Conservation (phyloP, 495 filamentous ascomycete species). For the Penicillium samsonianum region DNA sequence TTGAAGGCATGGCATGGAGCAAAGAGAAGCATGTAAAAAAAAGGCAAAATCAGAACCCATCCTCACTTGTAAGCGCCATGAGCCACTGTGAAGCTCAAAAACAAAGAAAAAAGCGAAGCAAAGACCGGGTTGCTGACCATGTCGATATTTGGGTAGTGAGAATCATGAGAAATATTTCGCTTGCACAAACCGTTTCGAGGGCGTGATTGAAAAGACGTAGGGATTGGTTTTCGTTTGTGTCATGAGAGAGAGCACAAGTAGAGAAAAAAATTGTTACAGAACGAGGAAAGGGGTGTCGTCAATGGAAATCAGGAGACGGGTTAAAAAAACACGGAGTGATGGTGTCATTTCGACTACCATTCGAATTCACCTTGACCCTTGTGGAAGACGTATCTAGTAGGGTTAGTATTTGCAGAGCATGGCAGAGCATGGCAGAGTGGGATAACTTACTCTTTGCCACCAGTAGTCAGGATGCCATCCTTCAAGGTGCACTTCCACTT, state of each 20-base stretch:
- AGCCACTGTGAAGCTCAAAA: conserved; percentile 18
- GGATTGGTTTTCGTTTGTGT: conserved; percentile 21
- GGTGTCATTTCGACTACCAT: conserved; percentile 61
- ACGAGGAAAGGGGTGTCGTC: conserved; percentile 13
- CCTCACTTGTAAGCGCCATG: conserved; percentile 22
- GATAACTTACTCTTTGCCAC: conserved; percentile 74
- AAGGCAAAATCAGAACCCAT: conserved; percentile 14
- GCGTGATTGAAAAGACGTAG: conserved; percentile 13
- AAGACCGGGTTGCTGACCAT: conserved; percentile 9
- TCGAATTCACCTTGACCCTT: conserved; percentile 97
- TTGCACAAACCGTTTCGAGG: conserved; percentile 21
- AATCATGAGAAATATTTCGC: conserved; percentile 25
- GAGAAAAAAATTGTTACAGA: conserved; percentile 21
- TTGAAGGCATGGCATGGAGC: conserved; percentile 9
- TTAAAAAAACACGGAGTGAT: not conserved
- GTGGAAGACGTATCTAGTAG: conserved; percentile 83
- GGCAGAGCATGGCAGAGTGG: not conserved
- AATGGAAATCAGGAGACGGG: conserved; percentile 1
- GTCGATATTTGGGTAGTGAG: conserved; percentile 14
- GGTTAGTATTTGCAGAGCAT: conserved; percentile 9
- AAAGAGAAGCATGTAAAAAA: not conserved
- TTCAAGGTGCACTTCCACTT: conserved; percentile 99
- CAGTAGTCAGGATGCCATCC: conserved; percentile 90
- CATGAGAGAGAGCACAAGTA: conserved; percentile 3
- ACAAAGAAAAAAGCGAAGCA: conserved; percentile 6